phyloP scores from a whole-genome alignment of 2,329 filamentous ascomycete genomes.

The Sarocladiaceae sp. region DNA sequence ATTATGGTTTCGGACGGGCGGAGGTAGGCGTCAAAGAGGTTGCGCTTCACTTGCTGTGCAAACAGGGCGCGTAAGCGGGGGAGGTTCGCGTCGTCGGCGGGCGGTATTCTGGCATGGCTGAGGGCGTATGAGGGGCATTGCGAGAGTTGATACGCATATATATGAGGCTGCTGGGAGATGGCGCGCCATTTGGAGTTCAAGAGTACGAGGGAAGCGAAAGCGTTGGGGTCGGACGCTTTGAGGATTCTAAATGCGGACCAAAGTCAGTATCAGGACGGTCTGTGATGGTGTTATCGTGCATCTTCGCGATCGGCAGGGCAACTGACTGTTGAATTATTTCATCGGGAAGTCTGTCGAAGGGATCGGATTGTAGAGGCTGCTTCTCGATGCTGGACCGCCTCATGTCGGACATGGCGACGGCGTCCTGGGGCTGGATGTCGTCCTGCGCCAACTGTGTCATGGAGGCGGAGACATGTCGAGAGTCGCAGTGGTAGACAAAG shows the following conservation, averaged over 20 bases:
- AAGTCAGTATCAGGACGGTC: conserved; percentile 14
- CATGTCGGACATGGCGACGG: conserved; percentile 18
- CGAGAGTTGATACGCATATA: conserved; percentile 61
- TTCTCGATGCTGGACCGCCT: conserved; percentile 31
- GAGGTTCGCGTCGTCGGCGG: conserved; percentile 46
- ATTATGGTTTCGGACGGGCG: conserved; percentile 67
- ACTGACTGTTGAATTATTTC: conserved; percentile 68
- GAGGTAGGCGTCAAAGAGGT: conserved; percentile 72
- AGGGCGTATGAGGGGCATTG: conserved; percentile 55
- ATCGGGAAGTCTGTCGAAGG: conserved; percentile 57
- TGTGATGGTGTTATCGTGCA: not conserved
- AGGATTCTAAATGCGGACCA: conserved; percentile 48
- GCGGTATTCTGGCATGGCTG: conserved; percentile 38
- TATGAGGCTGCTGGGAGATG: conserved; percentile 58
- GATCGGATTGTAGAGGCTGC: conserved; percentile 25
- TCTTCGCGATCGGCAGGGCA: not conserved
- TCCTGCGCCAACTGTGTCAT: conserved; percentile 8
- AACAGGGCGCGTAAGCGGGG: conserved; percentile 61
- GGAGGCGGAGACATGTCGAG: conserved; percentile 7
- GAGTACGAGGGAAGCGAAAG: conserved; percentile 62
- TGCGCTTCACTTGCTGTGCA: conserved; percentile 66
- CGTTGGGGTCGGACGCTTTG: conserved; percentile 53
- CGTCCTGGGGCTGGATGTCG: conserved; percentile 6
- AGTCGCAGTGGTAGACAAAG: too few relatives aligned
- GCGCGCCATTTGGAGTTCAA: conserved; percentile 63